Conservation (phyloP, 2,329 filamentous ascomycete species). For the Westerdykella aurantiaca region DNA sequence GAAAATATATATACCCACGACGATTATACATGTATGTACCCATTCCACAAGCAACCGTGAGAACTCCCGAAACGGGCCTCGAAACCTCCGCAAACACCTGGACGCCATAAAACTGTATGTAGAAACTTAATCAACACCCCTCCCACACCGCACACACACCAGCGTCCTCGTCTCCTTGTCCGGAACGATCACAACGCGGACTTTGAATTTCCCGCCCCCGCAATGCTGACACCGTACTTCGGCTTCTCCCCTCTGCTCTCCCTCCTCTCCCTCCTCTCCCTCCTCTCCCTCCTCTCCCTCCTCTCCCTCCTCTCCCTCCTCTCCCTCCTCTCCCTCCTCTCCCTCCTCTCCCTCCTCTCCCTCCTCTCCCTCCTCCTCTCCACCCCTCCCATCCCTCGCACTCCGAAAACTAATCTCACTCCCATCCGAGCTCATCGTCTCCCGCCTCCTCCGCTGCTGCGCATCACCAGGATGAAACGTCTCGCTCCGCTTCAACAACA, state of each 20-base stretch:
- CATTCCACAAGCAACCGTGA: no score
- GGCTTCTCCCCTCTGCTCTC: slow-evolving; percentile 36
- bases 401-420: neutral
- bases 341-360: slow-evolving; percentile 18
- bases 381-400: slow-evolving; percentile 3
- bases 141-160: slow-evolving; percentile 54
- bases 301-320: slow-evolving; percentile 26
- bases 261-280: slow-evolving; percentile 35
- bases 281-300: slow-evolving; percentile 29
- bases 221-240: slow-evolving; percentile 54
- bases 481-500: no score
- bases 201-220: slow-evolving; percentile 57
- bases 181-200: slow-evolving; percentile 49
- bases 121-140: neutral
- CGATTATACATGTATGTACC: no score
- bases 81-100: no score
- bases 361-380: slow-evolving; percentile 30
- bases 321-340: slow-evolving; percentile 38
- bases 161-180: slow-evolving; percentile 53
- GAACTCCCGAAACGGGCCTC: no score
- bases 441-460: no score
- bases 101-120: no score
- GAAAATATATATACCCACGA: no score
- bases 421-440: no score
- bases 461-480: no score